A percentile compares a stretch with the other conserved stretches of the same genome.
Evolutionary conservation across 192 early-diverging fungal species (phyloP).

Genomic region (Physocladia obscura): DNA sequence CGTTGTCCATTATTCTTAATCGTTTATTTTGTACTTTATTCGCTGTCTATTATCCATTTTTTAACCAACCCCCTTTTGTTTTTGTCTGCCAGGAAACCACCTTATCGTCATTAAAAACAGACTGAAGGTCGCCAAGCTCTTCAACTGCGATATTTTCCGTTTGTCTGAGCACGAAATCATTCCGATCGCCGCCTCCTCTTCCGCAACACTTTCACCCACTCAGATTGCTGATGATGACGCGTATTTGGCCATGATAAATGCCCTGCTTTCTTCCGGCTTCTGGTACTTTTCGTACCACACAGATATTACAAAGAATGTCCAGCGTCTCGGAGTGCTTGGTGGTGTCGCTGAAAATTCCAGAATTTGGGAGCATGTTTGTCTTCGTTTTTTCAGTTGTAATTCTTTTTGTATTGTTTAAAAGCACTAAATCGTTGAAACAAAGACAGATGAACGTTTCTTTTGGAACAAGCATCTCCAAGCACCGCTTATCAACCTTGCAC

Average conservation of each 20-base stretch:
- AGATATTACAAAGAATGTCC: conserved; percentile 75
- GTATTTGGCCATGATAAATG: conserved; percentile 62
- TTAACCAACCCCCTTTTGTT: too few relatives aligned
- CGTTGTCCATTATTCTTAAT: too few relatives aligned
- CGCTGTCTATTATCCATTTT: too few relatives aligned
- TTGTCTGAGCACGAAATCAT: conserved; percentile 51
- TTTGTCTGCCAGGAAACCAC: conserved; percentile 60
- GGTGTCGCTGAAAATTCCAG: conserved; percentile 56
- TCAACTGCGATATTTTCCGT: conserved; percentile 63
- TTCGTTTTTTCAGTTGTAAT: not conserved
- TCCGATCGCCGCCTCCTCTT: conserved; percentile 19
- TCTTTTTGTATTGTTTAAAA: not conserved
- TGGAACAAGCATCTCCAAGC: conserved; percentile 79
- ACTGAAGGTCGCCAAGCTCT: conserved; percentile 59
- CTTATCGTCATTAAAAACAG: conserved; percentile 73
- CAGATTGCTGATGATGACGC: conserved; percentile 62
- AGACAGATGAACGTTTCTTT: conserved; percentile 93
- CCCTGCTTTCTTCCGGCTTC: conserved; percentile 49
- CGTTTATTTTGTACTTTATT: too few relatives aligned
- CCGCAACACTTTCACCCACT: conserved; percentile 3
- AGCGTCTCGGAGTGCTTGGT: conserved; percentile 16
- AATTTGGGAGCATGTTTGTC: conserved; percentile 17
- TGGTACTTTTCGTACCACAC: conserved; percentile 86
- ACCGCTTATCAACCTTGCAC: conserved; percentile 65
- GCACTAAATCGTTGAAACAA: not conserved